Percentiles rank a stretch among this genome's conserved stretches.
phyloP scores from a whole-genome alignment of 2,329 filamentous ascomycete species.

The Samsoniella hepiali region DNA sequence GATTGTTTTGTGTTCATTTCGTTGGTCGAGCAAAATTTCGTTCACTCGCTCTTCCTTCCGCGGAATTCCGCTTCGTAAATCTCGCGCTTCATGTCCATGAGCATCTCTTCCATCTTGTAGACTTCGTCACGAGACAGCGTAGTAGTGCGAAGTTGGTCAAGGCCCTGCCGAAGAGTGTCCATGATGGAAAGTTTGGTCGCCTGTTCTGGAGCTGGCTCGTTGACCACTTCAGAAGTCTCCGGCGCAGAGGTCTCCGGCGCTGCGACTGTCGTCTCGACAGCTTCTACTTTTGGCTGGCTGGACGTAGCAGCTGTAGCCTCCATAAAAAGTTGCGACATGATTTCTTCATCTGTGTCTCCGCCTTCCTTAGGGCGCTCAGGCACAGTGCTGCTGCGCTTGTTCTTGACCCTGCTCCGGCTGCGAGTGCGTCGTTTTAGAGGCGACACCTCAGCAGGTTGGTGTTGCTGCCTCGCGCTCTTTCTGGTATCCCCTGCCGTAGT shows the following conservation, averaged over 20 bases:
- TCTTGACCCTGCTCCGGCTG: slow-evolving; percentile 4
- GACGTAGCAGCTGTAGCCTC: slow-evolving; percentile 40
- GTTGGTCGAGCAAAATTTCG: neutral
- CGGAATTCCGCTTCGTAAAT: slow-evolving; percentile 68
- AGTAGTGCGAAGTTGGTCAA: slow-evolving; percentile 58
- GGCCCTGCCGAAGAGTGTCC: slow-evolving; percentile 33
- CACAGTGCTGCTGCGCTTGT: slow-evolving; percentile 5
- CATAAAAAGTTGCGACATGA: slow-evolving; percentile 39
- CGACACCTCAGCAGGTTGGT: neutral
- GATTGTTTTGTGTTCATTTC: neutral
- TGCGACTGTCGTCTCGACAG: slow-evolving; percentile 22
- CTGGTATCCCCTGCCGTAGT: neutral
- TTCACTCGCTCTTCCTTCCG: slow-evolving; percentile 34
- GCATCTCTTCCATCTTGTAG: slow-evolving; percentile 69
- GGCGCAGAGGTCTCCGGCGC: slow-evolving; percentile 25
- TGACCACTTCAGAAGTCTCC: neutral
- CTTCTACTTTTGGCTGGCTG: slow-evolving; percentile 28
- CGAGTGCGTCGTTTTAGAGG: slow-evolving; percentile 8
- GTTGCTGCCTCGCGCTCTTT: slow-evolving; percentile 5
- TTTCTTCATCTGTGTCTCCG: slow-evolving; percentile 40
- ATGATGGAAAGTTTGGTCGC: slow-evolving; percentile 27
- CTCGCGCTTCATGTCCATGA: slow-evolving; percentile 75
- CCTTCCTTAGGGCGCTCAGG: slow-evolving; percentile 22
- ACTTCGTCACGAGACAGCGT: slow-evolving; percentile 63
- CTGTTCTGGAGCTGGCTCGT: slow-evolving; percentile 11